Percentiles rank a stretch among this genome's conserved stretches.
Conservation (phyloP, 1,284 basidiomycete species). For the Ceratobasidium sp. region DNA sequence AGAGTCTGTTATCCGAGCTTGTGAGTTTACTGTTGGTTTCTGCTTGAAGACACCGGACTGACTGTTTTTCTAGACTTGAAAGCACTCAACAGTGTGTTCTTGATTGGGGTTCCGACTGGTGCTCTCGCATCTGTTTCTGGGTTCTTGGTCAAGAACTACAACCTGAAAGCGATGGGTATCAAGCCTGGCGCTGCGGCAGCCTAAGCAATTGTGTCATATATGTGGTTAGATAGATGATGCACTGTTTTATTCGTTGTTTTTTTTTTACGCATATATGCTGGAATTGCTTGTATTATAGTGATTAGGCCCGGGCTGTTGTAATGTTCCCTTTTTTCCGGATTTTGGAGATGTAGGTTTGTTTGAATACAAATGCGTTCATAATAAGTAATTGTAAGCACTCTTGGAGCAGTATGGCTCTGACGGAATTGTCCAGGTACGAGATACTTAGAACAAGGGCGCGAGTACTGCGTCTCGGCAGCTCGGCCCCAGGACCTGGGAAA, state of each 20-base stretch:
- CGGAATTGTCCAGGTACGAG: no score
- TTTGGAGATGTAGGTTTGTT: no score
- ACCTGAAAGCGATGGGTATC: slow-evolving; percentile 50
- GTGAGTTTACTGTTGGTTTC: slow-evolving; percentile 44
- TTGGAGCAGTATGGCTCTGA: no score
- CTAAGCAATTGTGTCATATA: background rate
- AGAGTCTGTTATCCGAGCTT: slow-evolving; percentile 52
- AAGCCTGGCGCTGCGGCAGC: slow-evolving; percentile 43
- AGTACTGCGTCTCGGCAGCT: no score
- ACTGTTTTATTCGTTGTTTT: slow-evolving; percentile 1
- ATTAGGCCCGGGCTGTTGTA: background rate
- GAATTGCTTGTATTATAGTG: background rate
- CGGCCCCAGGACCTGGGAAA: no score
- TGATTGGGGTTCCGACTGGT: slow-evolving; percentile 54
- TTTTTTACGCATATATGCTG: background rate
- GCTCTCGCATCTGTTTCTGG: slow-evolving; percentile 50
- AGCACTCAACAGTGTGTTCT: slow-evolving; percentile 47
- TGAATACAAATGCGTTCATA: no score
- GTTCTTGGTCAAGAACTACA: slow-evolving; percentile 49
- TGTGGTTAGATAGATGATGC: background rate
- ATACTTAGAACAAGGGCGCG: no score
- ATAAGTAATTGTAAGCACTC: no score
- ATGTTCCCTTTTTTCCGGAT: no score
- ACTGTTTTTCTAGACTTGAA: slow-evolving; percentile 27
- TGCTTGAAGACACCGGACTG: slow-evolving; percentile 48